Evolutionary conservation across 805 yeast species (phyloP), one percentile per base, ranked within the genome.

Genomic region (Ogataea pini): DNA sequence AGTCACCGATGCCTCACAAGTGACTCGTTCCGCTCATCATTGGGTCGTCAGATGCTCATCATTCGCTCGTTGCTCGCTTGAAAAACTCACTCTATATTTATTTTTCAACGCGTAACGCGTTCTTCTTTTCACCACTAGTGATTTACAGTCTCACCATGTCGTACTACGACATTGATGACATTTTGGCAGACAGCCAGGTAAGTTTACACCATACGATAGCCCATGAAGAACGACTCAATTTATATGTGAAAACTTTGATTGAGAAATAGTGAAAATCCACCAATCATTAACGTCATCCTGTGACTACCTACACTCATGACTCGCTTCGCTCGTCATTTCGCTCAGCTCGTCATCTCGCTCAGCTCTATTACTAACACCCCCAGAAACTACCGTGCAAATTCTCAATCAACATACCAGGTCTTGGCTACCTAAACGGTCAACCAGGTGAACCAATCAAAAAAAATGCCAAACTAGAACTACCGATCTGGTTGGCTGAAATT

Each of bases 401-500:
- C 70, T 83, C 85, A 54, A 77, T 83, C 39, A 77, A 85, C 0
- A 85, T 89, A 7, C 95, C 96, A 0, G 92, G 94, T 0, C 70
- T 92, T n/a, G 97, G 97, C 2, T 89, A 85, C 60, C 71, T 92
- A 6, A 91, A 86, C 59, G 89, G 91, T 7, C 80, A 85, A 51
- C 87, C 89, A 1, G 88, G 86, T 1, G 76, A 80, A 53, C 63
- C 82, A 50, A 71, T 85, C 25, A 67, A 70, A 46, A 75, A 79
- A 57, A 83, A 81, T 28, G 74, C 90, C 2, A 82, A 82, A 58
- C 59, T 89, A 3, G 91, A 87, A 49, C 72, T 92, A 19, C 98
- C 98, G 0, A 65, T 90, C 24, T 92, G 98, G 98, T 68, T 92
- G 34, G 95, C 96, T 0, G 83, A 83, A 49, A 78, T 86, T 1